A percentile compares a stretch with the other conserved stretches of the same genome.
Conservation (phyloP, 2,329 filamentous ascomycete species). For the Trichoderma koningii region DNA sequence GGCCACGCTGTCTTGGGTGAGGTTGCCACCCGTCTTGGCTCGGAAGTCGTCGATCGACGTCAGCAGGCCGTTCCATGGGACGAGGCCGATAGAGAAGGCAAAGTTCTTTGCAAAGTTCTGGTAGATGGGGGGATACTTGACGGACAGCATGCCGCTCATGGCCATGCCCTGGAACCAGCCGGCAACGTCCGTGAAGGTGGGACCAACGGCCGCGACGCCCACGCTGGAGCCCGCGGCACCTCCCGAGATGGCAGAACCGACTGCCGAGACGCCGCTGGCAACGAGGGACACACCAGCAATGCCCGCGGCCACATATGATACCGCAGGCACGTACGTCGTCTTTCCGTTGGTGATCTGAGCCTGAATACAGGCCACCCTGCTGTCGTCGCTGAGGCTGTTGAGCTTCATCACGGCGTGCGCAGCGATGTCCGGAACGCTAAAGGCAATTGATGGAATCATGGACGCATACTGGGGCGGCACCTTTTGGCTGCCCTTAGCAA, state of each 20-base stretch:
- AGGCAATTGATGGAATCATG: constrained; percentile 84
- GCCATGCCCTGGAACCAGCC: constrained; percentile 93
- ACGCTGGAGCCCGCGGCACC: constrained; percentile 54
- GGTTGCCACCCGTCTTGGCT: constrained; percentile 76
- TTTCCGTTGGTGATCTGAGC: constrained; percentile 86
- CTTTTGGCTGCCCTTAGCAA: constrained; percentile 68
- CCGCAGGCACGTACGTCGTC: constrained; percentile 70
- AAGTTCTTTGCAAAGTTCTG: constrained; percentile 91
- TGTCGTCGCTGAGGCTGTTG: constrained; percentile 58
- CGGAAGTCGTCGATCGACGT: constrained; percentile 82
- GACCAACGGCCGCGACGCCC: constrained; percentile 69
- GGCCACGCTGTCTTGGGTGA: constrained; percentile 75
- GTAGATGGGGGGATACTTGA: constrained; percentile 84
- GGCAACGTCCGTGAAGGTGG: constrained; percentile 82
- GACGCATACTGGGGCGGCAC: constrained; percentile 72
- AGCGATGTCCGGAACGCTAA: constrained; percentile 85
- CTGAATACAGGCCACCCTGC: constrained; percentile 77
- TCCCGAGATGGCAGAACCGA: constrained; percentile 55
- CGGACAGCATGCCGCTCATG: constrained; percentile 94
- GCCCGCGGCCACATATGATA: constrained; percentile 81
- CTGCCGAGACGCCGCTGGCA: constrained; percentile 70
- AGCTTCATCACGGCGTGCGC: constrained; percentile 81
- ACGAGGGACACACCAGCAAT: constrained; percentile 82
- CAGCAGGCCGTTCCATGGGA: constrained; percentile 83
- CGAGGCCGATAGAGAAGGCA: constrained; percentile 81